Evolutionary conservation across 2,329 filamentous ascomycete genomes (phyloP).

Genomic region (Paraphoma sp.): DNA sequence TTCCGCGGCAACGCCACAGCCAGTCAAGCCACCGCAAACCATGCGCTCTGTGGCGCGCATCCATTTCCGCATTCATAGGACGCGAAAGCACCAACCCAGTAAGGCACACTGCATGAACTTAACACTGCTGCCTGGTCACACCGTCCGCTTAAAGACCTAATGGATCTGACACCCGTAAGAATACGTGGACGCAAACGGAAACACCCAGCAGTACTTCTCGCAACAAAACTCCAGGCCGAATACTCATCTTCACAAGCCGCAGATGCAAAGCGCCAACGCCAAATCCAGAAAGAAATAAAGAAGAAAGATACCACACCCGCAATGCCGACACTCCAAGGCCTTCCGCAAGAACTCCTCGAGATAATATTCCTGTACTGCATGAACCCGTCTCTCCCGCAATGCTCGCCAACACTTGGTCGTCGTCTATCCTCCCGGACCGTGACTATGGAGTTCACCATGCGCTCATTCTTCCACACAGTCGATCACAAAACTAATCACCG

Average conservation of each 20-base stretch:
- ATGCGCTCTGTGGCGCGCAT: conserved; percentile 22
- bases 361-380: conserved; percentile 45
- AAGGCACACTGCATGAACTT: conserved; percentile 20
- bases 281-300: conserved; percentile 18
- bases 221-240: conserved; percentile 5
- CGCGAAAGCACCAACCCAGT: conserved; percentile 21
- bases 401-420: conserved; percentile 37
- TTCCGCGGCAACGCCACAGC: conserved; percentile 34
- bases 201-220: conserved; percentile 2
- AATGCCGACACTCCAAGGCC: conserved; percentile 42
- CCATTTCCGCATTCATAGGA: conserved; percentile 4
- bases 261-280: conserved; percentile 16
- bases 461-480: conserved; percentile 41
- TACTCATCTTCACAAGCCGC: conserved; percentile 6
- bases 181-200: conserved; percentile 44
- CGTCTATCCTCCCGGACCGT: conserved; percentile 38
- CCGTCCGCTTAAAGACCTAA: conserved; percentile 20
- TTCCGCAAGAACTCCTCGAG: conserved; percentile 45
- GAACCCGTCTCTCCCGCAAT: conserved; percentile 42
- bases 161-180: conserved; percentile 43
- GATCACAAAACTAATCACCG: conserved; percentile 36
- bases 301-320: conserved; percentile 18
- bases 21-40: conserved; percentile 8
- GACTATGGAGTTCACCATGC: conserved; percentile 39
- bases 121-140: conserved; percentile 34